A percentile compares a stretch with the other conserved stretches of the same genome.
phyloP scores from a whole-genome alignment of 2,329 filamentous ascomycete genomes.

The Eurotiales sp. region DNA sequence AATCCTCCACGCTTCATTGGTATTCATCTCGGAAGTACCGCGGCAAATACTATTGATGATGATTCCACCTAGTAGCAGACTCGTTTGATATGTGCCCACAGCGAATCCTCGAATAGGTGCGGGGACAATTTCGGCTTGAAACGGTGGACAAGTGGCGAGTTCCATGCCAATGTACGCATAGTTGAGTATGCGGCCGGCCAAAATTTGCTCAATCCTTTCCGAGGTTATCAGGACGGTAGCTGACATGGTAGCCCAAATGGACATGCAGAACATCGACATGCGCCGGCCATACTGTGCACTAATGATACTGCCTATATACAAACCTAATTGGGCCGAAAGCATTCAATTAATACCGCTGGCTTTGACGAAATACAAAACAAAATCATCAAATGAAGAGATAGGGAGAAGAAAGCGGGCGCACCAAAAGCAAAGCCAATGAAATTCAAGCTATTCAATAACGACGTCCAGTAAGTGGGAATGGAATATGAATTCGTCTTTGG shows the following conservation, averaged over 20 bases:
- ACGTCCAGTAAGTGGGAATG: slow-evolving; percentile 31
- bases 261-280: slow-evolving; percentile 16
- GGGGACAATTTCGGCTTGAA: slow-evolving; percentile 14
- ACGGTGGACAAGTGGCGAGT: slow-evolving; percentile 14
- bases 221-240: slow-evolving; percentile 11
- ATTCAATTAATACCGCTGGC: not conserved
- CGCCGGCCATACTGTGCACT: slow-evolving; percentile 13
- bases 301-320: slow-evolving; percentile 12
- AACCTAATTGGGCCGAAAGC: not conserved
- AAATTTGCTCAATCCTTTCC: slow-evolving; percentile 10
- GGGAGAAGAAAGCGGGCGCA: slow-evolving; percentile 14
- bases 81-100: slow-evolving; percentile 14
- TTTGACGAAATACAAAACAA: not conserved
- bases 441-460: slow-evolving; percentile 36
- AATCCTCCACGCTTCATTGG: slow-evolving; percentile 30
- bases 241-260: slow-evolving; percentile 13
- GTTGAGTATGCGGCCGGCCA: slow-evolving; percentile 14
- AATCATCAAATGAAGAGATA: too few species aligned
- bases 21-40: slow-evolving; percentile 19
- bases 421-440: slow-evolving; percentile 34
- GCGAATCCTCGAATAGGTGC: slow-evolving; percentile 14
- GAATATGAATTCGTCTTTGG: slow-evolving; percentile 20
- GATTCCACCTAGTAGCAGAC: slow-evolving; percentile 21
- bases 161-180: slow-evolving; percentile 15
- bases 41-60: slow-evolving; percentile 20